Evolutionary conservation across 352 stramenopile species (phyloP), one percentile per base, ranked within the genome.

Genomic region (Phytopythium helicoides): DNA sequence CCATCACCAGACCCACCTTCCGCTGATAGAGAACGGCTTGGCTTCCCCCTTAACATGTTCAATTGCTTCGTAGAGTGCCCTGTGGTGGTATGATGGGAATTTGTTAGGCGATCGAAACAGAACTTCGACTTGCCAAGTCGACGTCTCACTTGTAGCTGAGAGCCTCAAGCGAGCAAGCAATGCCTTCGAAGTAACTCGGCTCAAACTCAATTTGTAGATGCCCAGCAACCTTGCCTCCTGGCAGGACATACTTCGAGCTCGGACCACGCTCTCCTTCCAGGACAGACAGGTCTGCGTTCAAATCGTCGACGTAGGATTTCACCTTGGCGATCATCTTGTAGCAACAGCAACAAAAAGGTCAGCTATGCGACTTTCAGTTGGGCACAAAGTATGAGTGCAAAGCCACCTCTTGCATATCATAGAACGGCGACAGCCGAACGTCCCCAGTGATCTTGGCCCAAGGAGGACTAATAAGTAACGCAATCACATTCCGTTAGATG

Each of bases 21-120:
- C 92, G 36, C 83, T 95, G 59, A 98, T 97, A 22, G 91, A 91
- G 58, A 96, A 98, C 14, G 91, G 92, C 63, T 93, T 92, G 14
- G 72, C 76, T 36, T 83, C 66, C 21, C 87, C 87, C n/a, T 87
- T 64, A 8, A 97, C 83, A 12, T 86, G 58, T 42, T 64, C 66
- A 37, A 94, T 96, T 7, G 92, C 82, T 0, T 80, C 71, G 36
- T 76, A 62, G 5, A 98, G 64, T 31, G 91, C 84, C 46, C 71
- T 81, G 44, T 34, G n/a, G 6, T 16, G 58, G 21, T 34, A 37
- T 6, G 48, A n/a, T n/a, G n/a, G n/a, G 37, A 19, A n/a, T 31
- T 46, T 3, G 10, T 35, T 6, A 61, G 21, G 47, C 26, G 44
- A 4, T 15, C 18, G 7, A 28, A 51, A n/a, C 3, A 19, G 2